A percentile compares a stretch with the other conserved stretches of the same genome.
Conservation (phyloP, 1,284 basidiomycete genomes). For the Meira miltonrushii region DNA sequence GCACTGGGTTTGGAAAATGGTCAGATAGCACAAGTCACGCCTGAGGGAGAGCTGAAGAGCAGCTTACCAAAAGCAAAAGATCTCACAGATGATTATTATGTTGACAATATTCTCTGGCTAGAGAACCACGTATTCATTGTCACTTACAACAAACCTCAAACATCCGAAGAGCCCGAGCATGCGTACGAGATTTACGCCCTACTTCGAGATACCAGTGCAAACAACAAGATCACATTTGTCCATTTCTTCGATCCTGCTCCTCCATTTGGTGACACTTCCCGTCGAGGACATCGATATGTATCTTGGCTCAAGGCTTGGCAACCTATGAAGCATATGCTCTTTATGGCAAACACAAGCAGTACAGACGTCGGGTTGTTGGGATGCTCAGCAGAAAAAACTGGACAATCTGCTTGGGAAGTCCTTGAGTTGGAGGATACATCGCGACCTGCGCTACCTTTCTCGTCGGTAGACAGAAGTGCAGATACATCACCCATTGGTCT, state of each 20-base stretch:
- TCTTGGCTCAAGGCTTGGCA: constrained; percentile 64
- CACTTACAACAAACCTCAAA: constrained; percentile 59
- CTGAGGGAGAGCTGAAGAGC: constrained; percentile 61
- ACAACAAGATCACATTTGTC: constrained; percentile 51
- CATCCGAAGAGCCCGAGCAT: constrained; percentile 53
- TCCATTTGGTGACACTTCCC: constrained; percentile 58
- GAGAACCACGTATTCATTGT: constrained; percentile 68
- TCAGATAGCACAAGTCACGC: constrained; percentile 66
- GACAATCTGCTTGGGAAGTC: constrained; percentile 63
- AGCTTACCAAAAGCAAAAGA: constrained; percentile 59
- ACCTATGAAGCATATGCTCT: constrained; percentile 61
- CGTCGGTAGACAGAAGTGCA: constrained; percentile 62
- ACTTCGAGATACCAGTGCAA: constrained; percentile 62
- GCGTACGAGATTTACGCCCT: constrained; percentile 62
- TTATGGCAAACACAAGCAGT: constrained; percentile 69
- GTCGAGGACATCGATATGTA: constrained; percentile 60
- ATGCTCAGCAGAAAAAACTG: constrained; percentile 13
- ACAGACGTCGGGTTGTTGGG: constrained; percentile 70
- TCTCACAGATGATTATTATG: constrained; percentile 57
- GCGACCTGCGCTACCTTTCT: constrained; percentile 62
- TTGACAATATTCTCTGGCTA: constrained; percentile 63
- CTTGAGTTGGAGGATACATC: constrained; percentile 70
- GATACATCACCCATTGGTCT: constrained; percentile 70
- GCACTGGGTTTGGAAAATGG: constrained; percentile 69
- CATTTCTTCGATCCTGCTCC: constrained; percentile 60